Conservation (phyloP, 2,329 filamentous ascomycete genomes). For the Curvularia spicifera region DNA sequence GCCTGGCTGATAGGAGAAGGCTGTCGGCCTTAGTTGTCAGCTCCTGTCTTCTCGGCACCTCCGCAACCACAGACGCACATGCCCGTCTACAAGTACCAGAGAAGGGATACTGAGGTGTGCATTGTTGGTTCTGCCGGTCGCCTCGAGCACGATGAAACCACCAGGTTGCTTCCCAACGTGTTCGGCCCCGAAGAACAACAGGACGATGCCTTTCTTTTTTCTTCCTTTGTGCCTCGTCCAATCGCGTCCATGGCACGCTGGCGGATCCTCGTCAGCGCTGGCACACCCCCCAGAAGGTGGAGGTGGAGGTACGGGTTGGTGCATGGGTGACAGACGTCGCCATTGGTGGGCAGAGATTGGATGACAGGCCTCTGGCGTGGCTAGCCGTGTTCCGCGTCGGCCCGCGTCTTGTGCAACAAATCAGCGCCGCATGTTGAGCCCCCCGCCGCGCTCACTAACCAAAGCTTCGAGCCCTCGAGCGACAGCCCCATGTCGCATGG, state of each 20-base stretch:
- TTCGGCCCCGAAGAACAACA: neutral
- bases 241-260: neutral
- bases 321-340: neutral
- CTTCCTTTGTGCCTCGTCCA: neutral
- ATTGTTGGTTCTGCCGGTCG: neutral
- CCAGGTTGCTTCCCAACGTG: neutral
- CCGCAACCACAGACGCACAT: conserved; percentile 7
- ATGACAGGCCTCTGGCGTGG: conserved; percentile 8
- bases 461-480: conserved; percentile 2
- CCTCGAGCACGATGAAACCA: neutral
- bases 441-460: neutral
- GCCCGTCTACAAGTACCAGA: neutral
- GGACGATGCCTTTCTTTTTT: neutral
- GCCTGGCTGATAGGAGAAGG: conserved; percentile 14
- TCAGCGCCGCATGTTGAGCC: conserved; percentile 4
- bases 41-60: conserved; percentile 4
- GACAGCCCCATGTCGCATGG: conserved; percentile 15
- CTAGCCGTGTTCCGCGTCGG: conserved; percentile 15
- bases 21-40: conserved; percentile 3
- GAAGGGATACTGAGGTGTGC: neutral
- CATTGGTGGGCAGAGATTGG: conserved; percentile 4
- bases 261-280: conserved; percentile 1
- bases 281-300: conserved; percentile 8
- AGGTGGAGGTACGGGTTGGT: conserved; percentile 8
- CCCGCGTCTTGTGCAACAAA: conserved; percentile 8